phyloP scores from a whole-genome alignment of 441 rosid genomes.

The Breynia disticha region DNA sequence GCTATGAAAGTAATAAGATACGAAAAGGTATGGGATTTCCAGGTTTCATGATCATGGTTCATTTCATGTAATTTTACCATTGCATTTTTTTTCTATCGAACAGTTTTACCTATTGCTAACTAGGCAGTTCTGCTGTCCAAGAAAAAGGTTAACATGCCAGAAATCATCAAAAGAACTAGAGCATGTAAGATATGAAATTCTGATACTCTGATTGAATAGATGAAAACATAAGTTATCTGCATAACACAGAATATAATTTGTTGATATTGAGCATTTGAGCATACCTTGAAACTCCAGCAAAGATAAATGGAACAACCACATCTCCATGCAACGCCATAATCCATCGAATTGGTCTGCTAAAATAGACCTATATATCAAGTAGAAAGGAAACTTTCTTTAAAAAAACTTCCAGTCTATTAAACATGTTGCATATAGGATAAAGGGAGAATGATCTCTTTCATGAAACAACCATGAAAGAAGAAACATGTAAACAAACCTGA shows the following conservation, averaged over 20 bases:
- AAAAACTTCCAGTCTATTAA: no score
- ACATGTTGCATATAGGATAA: no score
- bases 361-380: conserved; percentile 49
- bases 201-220: no score
- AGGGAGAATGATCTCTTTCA: no score
- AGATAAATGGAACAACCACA: conserved; percentile 64
- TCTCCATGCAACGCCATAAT: conserved; percentile 90
- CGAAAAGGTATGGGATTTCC: no score
- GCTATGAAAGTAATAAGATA: no score
- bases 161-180: neutral
- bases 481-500: conserved; percentile 41
- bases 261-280: conserved; percentile 9
- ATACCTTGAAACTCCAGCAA: conserved; percentile 85
- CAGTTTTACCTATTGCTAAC: neutral
- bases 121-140: neutral
- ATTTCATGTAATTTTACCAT: neutral
- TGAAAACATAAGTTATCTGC: no score
- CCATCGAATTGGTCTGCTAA: conserved; percentile 97
- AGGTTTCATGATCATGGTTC: neutral
- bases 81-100: no score
- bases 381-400: neutral
- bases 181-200: neutral
- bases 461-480: no score
- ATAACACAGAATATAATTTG: no score
- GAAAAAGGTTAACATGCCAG: neutral